Evolutionary conservation across 495 filamentous ascomycete genomes (phyloP), one percentile per base, ranked within the genome.

Genomic region (Articulospora tetracladia): DNA sequence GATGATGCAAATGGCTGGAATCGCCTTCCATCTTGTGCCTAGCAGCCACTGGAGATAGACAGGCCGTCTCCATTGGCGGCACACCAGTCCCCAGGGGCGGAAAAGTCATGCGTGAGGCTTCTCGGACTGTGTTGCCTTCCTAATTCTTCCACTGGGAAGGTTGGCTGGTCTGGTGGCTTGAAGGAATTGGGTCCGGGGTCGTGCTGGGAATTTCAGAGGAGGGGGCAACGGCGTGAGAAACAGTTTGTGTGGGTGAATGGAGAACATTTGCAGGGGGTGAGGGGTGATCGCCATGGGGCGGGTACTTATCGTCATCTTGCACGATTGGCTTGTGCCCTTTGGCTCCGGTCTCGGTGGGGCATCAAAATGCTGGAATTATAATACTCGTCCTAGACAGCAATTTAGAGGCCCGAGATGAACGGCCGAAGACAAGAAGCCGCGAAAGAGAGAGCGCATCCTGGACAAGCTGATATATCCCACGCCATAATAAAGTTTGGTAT

Each of bases 211-310:
- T n/a, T n/a, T n/a, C n/a, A n/a, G n/a, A n/a, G n/a, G n/a, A n/a
- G n/a, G n/a, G n/a, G n/a, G n/a, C 10, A 44, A 44, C 10, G 8
- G 39, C 39, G 8, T 12, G 10, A n/a, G 7, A 44, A 44, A 44
- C 3, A 17, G 17, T 8, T 44, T 44, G 39, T 44, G 11, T 44
- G 39, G 39, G n/a, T 44, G n/a, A 44, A 44, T 44, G 8, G 3
- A 44, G 17, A 3, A 15, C n/a, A 3, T 12, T 7, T 3, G 15
- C 39, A 44, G 39, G 39, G 39, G 30, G 30, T 15, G 39, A 44
- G 39, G 39, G 39, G 39, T 44, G 39, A 50, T 27, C 47, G 25
- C 25, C 47, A 50, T 50, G 47, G 47, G 47, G 47, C 47, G 47
- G 47, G 6, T 50, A 50, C 6, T 7, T 25, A 50, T 50, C 47